These are phyloP conservation scores for Ophiocordyceps robertsii DNA, from an alignment of 2,329 filamentous ascomycete genomes.

Conservation along the genomic window DNA sequence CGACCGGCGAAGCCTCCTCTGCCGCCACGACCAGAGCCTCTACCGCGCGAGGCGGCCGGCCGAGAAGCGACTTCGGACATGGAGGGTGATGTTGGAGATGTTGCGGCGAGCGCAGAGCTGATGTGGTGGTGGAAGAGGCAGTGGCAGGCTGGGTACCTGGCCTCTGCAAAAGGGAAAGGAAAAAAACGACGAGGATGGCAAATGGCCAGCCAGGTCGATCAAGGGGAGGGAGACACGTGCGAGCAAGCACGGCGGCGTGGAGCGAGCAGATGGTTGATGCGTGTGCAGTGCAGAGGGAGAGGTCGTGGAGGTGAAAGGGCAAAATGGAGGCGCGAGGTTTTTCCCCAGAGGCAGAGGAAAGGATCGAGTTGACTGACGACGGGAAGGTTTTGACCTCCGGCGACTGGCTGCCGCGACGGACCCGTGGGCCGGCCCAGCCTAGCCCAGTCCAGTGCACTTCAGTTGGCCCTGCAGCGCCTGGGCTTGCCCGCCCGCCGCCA, in stretches of 20 bases:
- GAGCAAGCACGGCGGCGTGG: conserved; percentile 15
- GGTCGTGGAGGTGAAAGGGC: conserved; percentile 8
- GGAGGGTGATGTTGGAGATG: conserved; percentile 25
- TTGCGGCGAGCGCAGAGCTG: conserved; percentile 8
- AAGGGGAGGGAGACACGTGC: conserved; percentile 14
- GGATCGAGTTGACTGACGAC: conserved; percentile 21
- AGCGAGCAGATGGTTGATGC: conserved; percentile 11
- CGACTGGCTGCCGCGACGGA: conserved; percentile 13
- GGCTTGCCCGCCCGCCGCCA: no score
- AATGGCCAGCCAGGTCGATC: conserved; percentile 13
- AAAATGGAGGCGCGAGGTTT: conserved; percentile 21
- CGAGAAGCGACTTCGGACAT: conserved; percentile 95
- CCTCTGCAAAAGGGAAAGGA: conserved; percentile 14
- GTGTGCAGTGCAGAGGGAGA: conserved; percentile 7
- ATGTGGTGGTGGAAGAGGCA: conserved; percentile 5
- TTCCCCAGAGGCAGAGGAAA: conserved; percentile 23
- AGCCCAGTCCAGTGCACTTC: conserved; percentile 5
- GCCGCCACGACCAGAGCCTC: conserved; percentile 80
- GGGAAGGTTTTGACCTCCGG: conserved; percentile 20
- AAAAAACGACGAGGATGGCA: conserved; percentile 9
- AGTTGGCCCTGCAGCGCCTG: not conserved
- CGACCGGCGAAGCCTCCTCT: conserved; percentile 62
- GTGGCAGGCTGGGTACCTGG: conserved; percentile 21
- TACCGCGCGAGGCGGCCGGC: conserved; percentile 71
- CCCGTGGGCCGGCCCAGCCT: conserved; percentile 7